phyloP scores from a whole-genome alignment of 768 basidiomycete genomes.

The Tulasnella sp. region DNA sequence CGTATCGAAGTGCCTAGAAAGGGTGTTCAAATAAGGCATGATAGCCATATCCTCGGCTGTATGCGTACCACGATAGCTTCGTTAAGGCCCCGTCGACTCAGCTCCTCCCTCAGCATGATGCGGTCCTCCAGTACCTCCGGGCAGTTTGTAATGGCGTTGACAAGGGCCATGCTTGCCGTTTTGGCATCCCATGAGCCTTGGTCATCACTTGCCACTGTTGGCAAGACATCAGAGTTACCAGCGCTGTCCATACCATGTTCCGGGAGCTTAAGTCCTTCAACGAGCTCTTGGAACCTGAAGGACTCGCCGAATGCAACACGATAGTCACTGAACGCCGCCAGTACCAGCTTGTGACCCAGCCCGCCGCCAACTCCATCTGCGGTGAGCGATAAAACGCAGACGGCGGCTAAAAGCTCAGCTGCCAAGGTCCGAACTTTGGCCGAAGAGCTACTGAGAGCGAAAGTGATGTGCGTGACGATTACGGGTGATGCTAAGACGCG shows the following conservation, averaged over 20 bases:
- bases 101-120: conserved; percentile 69
- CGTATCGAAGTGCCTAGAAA: conserved; percentile 58
- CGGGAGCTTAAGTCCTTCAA: conserved; percentile 49
- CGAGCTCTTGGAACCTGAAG: conserved; percentile 71
- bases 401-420: conserved; percentile 72
- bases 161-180: conserved; percentile 59
- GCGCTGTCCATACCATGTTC: conserved; percentile 29
- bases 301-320: conserved; percentile 56
- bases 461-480: conserved; percentile 61
- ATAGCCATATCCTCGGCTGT: not conserved
- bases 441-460: conserved; percentile 55
- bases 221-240: conserved; percentile 26
- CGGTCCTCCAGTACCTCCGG: conserved; percentile 71
- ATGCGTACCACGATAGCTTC: conserved; percentile 69
- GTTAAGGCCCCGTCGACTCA: conserved; percentile 69
- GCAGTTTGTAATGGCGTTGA: conserved; percentile 71
- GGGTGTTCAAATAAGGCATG: not conserved
- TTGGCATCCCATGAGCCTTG: conserved; percentile 76
- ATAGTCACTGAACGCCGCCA: conserved; percentile 73
- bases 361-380: conserved; percentile 27
- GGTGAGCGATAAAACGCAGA: conserved; percentile 59
- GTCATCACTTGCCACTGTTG: conserved; percentile 32
- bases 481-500: conserved; percentile 52
- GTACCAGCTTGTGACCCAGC: conserved; percentile 56
- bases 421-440: conserved; percentile 57